phyloP scores from a whole-genome alignment of 2,329 filamentous ascomycete species.

The Ceratocystis variospora region DNA sequence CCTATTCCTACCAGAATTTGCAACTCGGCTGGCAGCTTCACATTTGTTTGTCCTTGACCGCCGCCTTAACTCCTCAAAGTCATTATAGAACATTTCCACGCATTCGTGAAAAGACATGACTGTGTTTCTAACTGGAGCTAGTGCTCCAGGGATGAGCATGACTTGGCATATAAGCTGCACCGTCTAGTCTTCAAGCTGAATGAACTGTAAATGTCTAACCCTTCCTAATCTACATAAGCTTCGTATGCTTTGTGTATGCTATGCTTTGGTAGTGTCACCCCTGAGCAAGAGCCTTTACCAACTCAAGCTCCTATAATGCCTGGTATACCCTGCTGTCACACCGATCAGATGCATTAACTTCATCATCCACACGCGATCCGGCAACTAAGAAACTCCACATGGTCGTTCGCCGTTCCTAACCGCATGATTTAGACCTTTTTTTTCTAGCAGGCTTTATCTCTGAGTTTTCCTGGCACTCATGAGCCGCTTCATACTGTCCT shows the following conservation, averaged over 20 bases:
- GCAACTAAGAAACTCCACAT: neutral
- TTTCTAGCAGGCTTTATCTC: neutral
- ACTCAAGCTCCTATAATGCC: neutral
- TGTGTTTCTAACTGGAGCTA: neutral
- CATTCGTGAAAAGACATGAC: neutral
- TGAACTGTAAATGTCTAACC: neutral
- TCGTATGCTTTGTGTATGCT: neutral
- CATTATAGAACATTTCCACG: neutral
- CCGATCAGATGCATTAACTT: conserved; percentile 1
- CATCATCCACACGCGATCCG: neutral
- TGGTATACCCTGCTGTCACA: conserved; percentile 4
- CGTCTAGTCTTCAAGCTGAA: neutral
- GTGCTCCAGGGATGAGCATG: neutral
- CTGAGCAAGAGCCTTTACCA: neutral
- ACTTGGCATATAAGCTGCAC: neutral
- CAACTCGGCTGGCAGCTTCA: neutral
- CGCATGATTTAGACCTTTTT: neutral
- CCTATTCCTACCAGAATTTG: neutral
- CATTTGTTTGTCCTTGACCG: neutral
- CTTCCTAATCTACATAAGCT: neutral
- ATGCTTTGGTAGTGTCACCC: neutral
- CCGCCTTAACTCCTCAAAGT: neutral
- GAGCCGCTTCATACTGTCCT: neutral
- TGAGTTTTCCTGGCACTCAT: neutral
- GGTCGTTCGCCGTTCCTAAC: neutral